A percentile compares a stretch with the other conserved stretches of the same genome.
Conservation (phyloP, 139 green algal genomes). For the Picochlorum costavermella region DNA sequence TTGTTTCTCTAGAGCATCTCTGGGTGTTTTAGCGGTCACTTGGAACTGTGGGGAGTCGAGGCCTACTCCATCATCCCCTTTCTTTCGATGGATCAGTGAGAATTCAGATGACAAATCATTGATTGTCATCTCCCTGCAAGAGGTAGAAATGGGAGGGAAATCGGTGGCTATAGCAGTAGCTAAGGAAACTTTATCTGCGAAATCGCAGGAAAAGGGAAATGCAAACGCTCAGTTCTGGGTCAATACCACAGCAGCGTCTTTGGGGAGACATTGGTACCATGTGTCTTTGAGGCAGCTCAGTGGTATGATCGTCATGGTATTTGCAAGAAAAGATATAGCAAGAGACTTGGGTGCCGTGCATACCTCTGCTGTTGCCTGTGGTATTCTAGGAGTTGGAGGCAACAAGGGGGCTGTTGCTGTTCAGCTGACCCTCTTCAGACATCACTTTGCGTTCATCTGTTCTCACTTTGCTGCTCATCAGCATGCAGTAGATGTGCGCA, state of each 20-base stretch:
- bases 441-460: constrained; percentile 57
- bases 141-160: constrained; percentile 80
- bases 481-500: constrained; percentile 67
- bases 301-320: constrained; percentile 70
- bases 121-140: constrained; percentile 63
- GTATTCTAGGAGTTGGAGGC: constrained; percentile 80
- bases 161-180: constrained; percentile 50
- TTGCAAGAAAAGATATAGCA: constrained; percentile 33
- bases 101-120: constrained; percentile 30
- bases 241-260: constrained; percentile 22
- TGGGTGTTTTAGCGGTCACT: constrained; percentile 60
- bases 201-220: constrained; percentile 63
- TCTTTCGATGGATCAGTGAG: constrained; percentile 45
- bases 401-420: constrained; percentile 93
- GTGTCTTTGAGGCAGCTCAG: constrained; percentile 78
- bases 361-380: constrained; percentile 75
- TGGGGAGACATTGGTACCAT: constrained; percentile 41
- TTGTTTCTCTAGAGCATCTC: constrained; percentile 7
- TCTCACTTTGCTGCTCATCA: constrained; percentile 92
- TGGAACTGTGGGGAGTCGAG: constrained; percentile 78
- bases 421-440: constrained; percentile 70
- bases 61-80: constrained; percentile 21
- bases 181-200: constrained; percentile 36
- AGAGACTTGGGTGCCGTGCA: constrained; percentile 62
- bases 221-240: constrained; percentile 67